These are phyloP conservation scores for Pharus latifolius DNA, from an alignment of 176 grass and related monocot genomes.

Conservation along the genomic window DNA sequence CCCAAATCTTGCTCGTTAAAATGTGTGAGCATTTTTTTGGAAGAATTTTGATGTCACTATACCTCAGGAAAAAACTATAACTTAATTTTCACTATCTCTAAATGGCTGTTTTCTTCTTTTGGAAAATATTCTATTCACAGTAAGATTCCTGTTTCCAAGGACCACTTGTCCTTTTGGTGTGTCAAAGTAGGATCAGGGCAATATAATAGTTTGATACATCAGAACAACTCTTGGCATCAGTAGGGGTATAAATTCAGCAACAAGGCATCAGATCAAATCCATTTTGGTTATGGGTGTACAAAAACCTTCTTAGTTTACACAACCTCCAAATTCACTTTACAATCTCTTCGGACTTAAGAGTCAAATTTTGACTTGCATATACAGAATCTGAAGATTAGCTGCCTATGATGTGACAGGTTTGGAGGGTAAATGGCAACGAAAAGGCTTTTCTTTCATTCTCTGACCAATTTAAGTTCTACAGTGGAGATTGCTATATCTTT, in stretches of 20 bases:
- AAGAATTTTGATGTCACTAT: neutral
- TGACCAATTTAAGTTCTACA: slow-evolving; percentile 97
- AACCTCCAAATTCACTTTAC: too few species aligned
- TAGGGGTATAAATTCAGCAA: neutral
- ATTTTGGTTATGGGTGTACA: too few species aligned
- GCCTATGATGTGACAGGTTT: slow-evolving; percentile 58
- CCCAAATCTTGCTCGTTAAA: too few species aligned
- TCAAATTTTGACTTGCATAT: neutral
- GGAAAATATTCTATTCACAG: neutral
- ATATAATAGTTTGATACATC: neutral
- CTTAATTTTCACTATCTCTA: neutral
- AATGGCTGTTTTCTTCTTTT: neutral
- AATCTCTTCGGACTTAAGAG: too few species aligned
- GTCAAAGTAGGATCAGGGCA: neutral
- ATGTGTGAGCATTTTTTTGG: neutral
- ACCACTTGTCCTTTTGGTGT: neutral
- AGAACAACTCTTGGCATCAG: neutral
- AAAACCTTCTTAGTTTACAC: too few species aligned
- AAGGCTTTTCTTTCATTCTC: slow-evolving; percentile 77
- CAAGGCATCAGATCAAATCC: too few species aligned
- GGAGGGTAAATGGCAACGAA: slow-evolving; percentile 75
- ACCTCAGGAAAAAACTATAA: neutral
- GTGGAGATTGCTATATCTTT: slow-evolving; percentile 95
- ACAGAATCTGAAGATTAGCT: slow-evolving; percentile 11
- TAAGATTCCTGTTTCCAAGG: neutral